Conservation (phyloP, 179 eudicot species). For the Silene coronaria region DNA sequence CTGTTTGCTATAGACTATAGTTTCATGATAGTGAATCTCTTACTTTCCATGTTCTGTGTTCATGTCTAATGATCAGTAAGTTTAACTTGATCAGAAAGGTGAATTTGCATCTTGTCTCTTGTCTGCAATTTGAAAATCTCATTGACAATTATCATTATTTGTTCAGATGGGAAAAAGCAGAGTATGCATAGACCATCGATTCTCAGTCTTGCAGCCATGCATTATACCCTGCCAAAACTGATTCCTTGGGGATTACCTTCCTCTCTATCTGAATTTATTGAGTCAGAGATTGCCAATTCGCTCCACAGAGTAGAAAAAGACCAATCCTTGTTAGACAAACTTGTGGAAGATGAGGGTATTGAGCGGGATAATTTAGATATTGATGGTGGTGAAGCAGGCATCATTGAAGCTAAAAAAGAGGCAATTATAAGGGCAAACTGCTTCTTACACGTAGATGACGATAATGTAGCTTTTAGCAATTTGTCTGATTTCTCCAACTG, state of each 20-base stretch:
- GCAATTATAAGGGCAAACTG: constrained; percentile 55
- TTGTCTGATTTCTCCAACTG: constrained; percentile 38
- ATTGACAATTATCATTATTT: constrained; percentile 9
- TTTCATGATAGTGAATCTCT: constrained; percentile 7
- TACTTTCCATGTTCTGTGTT: neutral
- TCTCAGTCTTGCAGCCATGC: constrained; percentile 68
- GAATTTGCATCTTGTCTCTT: neutral
- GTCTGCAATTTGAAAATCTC: neutral
- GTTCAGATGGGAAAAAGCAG: constrained; percentile 42
- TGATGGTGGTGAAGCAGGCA: constrained; percentile 28
- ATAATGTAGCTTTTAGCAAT: constrained; percentile 28
- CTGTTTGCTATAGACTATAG: neutral
- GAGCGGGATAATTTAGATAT: constrained; percentile 21
- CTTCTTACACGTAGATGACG: constrained; percentile 37
- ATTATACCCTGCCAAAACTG: constrained; percentile 56
- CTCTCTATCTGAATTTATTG: constrained; percentile 59
- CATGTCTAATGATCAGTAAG: neutral
- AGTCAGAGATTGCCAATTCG: constrained; percentile 58
- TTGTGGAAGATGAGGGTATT: constrained; percentile 41
- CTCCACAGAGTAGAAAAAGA: constrained; percentile 40
- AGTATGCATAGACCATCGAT: constrained; percentile 36
- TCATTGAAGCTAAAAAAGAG: constrained; percentile 61
- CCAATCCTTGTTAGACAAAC: constrained; percentile 27
- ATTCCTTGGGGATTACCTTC: constrained; percentile 65
- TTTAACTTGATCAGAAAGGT: neutral